Base-by-base conservation (phyloP, 1,284 basidiomycete species). In the Megacollybia platyphylla region DNA sequence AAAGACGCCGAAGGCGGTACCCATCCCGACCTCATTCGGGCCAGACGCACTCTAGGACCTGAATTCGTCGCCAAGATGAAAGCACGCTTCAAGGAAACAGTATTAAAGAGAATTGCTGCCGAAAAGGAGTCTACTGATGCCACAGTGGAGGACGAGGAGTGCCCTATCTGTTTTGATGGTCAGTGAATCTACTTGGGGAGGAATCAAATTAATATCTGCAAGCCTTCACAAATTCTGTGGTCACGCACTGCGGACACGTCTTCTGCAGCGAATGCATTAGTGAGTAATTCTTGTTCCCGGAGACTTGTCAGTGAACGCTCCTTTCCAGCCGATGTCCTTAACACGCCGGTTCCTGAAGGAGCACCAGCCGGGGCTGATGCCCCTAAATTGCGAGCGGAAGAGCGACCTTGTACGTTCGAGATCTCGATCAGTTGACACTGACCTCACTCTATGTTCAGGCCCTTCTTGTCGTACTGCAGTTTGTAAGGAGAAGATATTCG, bases 61-160 rank as follows among this genome's bases (percentile, higher is more conserved):
- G 66, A 70, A 11, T 77, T 73, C 45, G 75, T 76, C 1, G 49
- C 49, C 2, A 63, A 62, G 29, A 59, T 76, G 59, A 68, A 67
- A 54, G 49, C 49, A 4, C 69, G 65, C 48, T 63, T 71, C 48
- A 66, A 63, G 49, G 59, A 67, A 13, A 47, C 55, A 1, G 60
- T 61, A 4, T 40, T 68, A 11, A 45, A 56, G 26, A 57, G 61
- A 15, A 63, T 67, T 43, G 51, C 52, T 2, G 69, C 65, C 1
- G 74, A 77, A 56, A 68, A 68, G 51, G 55, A 68, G 70, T 71
- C 70, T 28, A 51, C 52, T 0, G 69, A 76, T 51, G 70, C 69
- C 7, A 55, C 57, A 10, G 48, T 63, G 7, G 71, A 73, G 27
- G 63, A 62, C 26, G 71, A 73, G 36, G 70, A 73, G 38, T 78